phyloP scores from a whole-genome alignment of 768 basidiomycete species.

The Pleurotus sapidus region DNA sequence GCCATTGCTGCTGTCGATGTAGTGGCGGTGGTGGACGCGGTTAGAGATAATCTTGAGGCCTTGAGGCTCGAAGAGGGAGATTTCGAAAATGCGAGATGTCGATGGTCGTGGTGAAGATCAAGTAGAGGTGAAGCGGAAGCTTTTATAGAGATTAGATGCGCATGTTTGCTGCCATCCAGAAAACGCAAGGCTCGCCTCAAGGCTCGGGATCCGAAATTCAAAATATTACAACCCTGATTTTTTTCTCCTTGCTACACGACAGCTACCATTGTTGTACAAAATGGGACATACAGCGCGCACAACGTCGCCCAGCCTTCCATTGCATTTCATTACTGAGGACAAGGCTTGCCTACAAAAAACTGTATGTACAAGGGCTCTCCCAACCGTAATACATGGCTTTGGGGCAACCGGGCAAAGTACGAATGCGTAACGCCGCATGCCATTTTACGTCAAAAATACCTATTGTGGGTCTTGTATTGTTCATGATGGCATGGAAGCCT shows the following conservation, averaged over 20 bases:
- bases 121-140: constrained; percentile 22
- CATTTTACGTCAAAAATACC: background rate
- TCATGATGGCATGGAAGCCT: background rate
- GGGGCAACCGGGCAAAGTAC: background rate
- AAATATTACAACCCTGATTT: constrained; percentile 12
- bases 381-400: background rate
- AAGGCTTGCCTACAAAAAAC: too few relatives aligned
- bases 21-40: constrained; percentile 7
- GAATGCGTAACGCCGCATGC: background rate
- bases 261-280: constrained; percentile 4
- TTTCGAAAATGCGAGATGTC: constrained; percentile 14
- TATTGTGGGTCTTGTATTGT: background rate
- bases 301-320: background rate
- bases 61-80: constrained; percentile 12
- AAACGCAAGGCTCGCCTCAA: constrained; percentile 51
- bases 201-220: constrained; percentile 25
- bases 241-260: constrained; percentile 5
- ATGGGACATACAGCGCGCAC: background rate
- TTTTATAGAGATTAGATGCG: constrained; percentile 54
- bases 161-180: constrained; percentile 19
- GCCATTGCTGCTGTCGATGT: constrained; percentile 24
- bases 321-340: background rate
- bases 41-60: constrained; percentile 15
- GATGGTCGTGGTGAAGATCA: constrained; percentile 21
- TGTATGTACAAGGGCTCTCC: too few relatives aligned